These are phyloP conservation scores for Zychaea mexicana DNA, from an alignment of 371 early-diverging fungal genomes.

Conservation along the genomic window DNA sequence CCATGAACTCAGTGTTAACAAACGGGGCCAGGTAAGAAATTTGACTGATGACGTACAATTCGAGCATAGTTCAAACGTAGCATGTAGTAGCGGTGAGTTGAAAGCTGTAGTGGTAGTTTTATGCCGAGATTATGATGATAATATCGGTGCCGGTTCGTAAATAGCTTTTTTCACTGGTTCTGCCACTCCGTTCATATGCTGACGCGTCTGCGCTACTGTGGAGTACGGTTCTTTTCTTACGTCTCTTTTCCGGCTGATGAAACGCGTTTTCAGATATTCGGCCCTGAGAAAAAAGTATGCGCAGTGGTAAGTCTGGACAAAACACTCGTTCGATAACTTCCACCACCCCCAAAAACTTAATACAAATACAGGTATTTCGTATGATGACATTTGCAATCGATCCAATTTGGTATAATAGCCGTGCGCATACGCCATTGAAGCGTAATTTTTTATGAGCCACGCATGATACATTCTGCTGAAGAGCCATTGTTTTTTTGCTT, in stretches of 20 bases:
- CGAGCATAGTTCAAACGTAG: neutral
- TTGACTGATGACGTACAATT: neutral
- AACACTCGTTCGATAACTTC: neutral
- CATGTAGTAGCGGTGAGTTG: neutral
- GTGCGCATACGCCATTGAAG: neutral
- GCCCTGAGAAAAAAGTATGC: neutral
- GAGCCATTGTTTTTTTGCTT: neutral
- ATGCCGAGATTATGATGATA: neutral
- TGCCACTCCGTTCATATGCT: no score
- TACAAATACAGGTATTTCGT: constrained; percentile 2
- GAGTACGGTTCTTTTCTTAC: neutral
- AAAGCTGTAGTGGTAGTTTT: neutral
- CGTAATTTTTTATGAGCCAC: neutral
- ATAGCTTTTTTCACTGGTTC: no score
- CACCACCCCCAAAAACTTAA: neutral
- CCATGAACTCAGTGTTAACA: neutral
- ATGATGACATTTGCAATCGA: neutral
- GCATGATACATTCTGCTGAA: neutral
- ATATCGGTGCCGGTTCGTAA: no score
- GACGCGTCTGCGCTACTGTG: neutral
- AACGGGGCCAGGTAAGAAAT: neutral
- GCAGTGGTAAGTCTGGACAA: neutral
- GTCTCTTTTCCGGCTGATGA: neutral
- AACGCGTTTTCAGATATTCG: neutral
- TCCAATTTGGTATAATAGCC: neutral